Evolutionary conservation across 2,329 filamentous ascomycete species (phyloP).

Genomic region (Bertia moriformis): DNA sequence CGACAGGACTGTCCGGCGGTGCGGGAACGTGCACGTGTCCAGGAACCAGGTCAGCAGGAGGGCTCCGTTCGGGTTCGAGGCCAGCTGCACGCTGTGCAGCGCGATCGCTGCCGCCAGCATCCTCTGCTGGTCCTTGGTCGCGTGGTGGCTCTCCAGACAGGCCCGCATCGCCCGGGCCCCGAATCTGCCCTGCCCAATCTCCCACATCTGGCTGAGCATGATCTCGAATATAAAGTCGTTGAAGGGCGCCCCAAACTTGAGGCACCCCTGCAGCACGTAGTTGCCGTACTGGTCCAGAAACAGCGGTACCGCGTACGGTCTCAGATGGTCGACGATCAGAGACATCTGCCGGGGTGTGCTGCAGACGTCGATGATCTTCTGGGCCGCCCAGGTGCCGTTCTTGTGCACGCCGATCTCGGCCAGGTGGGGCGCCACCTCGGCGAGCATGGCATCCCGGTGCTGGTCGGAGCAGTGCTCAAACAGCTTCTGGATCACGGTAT

Average conservation of each 20-base stretch:
- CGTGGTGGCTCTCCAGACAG: conserved; percentile 88
- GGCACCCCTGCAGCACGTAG: conserved; percentile 90
- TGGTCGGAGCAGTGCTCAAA: conserved; percentile 91
- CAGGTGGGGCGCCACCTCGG: conserved; percentile 75
- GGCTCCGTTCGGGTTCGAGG: conserved; percentile 90
- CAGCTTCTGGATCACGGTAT: conserved; percentile 97
- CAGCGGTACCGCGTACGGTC: conserved; percentile 74
- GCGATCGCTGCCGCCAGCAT: conserved; percentile 90
- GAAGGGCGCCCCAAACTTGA: conserved; percentile 76
- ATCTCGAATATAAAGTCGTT: conserved; percentile 97
- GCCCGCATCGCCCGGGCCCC: conserved; percentile 92
- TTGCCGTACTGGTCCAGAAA: conserved; percentile 98
- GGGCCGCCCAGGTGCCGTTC: conserved; percentile 97
- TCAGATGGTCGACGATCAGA: conserved; percentile 70
- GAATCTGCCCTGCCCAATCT: conserved; percentile 81
- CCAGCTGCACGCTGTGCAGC: conserved; percentile 86
- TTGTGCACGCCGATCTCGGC: conserved; percentile 97
- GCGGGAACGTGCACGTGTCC: conserved; percentile 91
- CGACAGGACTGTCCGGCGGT: conserved; percentile 77
- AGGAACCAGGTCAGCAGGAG: conserved; percentile 93
- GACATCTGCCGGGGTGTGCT: conserved; percentile 71
- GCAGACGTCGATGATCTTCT: conserved; percentile 97
- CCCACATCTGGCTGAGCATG: conserved; percentile 89
- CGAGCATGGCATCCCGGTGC: conserved; percentile 81
- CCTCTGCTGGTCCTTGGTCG: conserved; percentile 86